Conservation (phyloP, 768 basidiomycete genomes). For the Mrakia frigida region DNA sequence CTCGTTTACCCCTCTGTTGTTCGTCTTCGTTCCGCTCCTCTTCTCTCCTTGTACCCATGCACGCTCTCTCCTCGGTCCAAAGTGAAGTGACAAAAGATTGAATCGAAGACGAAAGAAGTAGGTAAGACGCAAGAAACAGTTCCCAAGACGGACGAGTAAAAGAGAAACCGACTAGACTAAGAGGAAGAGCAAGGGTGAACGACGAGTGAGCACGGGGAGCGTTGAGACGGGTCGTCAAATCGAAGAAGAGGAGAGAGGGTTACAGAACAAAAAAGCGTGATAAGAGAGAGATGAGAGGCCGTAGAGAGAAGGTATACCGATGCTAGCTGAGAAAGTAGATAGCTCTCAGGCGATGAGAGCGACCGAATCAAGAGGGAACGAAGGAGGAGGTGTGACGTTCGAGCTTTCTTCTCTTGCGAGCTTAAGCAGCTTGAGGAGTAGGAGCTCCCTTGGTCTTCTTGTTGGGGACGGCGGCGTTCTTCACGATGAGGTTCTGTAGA, state of each 20-base stretch:
- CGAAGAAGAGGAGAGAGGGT: too few relatives aligned
- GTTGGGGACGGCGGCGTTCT: not conserved
- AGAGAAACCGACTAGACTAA: not conserved
- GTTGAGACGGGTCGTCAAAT: not conserved
- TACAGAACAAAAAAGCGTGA: not conserved
- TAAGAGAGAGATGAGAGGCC: not conserved
- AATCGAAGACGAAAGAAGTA: constrained; percentile 5
- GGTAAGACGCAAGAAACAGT: not conserved
- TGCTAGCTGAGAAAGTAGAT: not conserved
- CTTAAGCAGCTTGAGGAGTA: not conserved
- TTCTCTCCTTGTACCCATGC: too few relatives aligned
- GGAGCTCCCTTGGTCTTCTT: not conserved
- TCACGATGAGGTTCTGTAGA: constrained; percentile 13
- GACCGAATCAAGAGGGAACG: not conserved
- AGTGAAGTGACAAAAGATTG: not conserved
- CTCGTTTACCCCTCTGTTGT: not conserved
- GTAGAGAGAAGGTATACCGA: not conserved
- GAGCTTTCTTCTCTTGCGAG: not conserved
- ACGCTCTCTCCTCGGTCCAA: not conserved
- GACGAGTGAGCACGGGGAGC: not conserved
- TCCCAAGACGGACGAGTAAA: not conserved
- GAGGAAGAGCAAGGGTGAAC: not conserved
- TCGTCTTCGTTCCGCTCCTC: not conserved
- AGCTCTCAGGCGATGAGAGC: not conserved
- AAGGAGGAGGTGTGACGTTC: not conserved